Conservation (phyloP, 2,329 filamentous ascomycete species). For the Fusarium sp. region DNA sequence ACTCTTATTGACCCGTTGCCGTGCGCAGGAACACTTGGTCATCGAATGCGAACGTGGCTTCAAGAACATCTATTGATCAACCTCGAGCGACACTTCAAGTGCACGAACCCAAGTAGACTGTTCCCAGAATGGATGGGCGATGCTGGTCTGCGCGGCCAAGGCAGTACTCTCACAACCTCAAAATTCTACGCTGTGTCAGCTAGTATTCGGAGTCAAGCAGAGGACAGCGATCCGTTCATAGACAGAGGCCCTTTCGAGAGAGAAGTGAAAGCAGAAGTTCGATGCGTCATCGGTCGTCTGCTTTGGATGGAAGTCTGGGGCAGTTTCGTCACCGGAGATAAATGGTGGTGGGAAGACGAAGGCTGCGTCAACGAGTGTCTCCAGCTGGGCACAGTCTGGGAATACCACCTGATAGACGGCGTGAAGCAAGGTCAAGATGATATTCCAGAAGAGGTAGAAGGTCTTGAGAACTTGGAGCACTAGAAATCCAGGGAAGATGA, state of each 20-base stretch:
- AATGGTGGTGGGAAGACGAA: conserved; percentile 72
- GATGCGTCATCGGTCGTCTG: conserved; percentile 63
- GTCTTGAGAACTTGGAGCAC: not conserved
- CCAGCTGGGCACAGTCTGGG: conserved; percentile 64
- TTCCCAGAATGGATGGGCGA: conserved; percentile 69
- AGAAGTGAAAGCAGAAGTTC: conserved; percentile 57
- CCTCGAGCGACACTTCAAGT: conserved; percentile 67
- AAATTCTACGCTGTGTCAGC: conserved; percentile 59
- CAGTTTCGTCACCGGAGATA: conserved; percentile 56
- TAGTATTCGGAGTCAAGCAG: conserved; percentile 37
- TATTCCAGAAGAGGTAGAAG: not conserved
- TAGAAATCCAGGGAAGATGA: not conserved
- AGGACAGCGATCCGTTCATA: conserved; percentile 37
- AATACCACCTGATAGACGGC: conserved; percentile 66
- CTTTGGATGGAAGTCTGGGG: conserved; percentile 72
- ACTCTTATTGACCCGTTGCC: conserved; percentile 72
- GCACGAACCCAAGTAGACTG: conserved; percentile 65
- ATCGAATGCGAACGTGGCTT: conserved; percentile 68
- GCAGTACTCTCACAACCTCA: conserved; percentile 59
- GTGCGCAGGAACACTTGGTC: conserved; percentile 64
- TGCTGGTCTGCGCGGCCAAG: conserved; percentile 60
- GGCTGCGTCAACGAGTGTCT: conserved; percentile 65
- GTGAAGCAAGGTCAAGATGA: conserved; percentile 55
- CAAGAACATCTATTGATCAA: conserved; percentile 68
- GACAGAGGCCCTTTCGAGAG: conserved; percentile 39